Conservation (phyloP, 202 grass and related monocot species). For the Hordeum pubiflorum region DNA sequence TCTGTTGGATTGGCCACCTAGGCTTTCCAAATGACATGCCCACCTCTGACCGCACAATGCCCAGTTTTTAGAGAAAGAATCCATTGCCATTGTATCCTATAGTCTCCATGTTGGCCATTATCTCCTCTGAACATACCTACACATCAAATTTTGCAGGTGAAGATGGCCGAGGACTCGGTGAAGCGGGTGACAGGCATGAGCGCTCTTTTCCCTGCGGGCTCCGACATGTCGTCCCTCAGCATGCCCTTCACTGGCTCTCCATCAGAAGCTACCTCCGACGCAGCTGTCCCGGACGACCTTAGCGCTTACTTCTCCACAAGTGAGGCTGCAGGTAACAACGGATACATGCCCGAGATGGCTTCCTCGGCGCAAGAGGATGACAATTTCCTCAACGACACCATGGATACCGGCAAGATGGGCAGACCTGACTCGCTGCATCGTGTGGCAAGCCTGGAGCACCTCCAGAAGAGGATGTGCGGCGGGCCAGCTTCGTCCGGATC, state of each 20-base stretch:
- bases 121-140: not conserved
- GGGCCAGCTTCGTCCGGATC: conserved; percentile 43
- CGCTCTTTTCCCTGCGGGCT: conserved; percentile 38
- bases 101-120: not conserved
- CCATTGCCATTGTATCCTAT: not conserved
- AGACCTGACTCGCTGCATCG: conserved; percentile 39
- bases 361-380: conserved; percentile 8
- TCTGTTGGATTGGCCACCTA: not conserved
- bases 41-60: not conserved
- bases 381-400: conserved; percentile 18
- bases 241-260: conserved; percentile 56
- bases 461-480: conserved; percentile 66
- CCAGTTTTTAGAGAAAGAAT: not conserved
- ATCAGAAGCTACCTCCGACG: conserved; percentile 49
- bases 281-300: conserved; percentile 45
- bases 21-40: not conserved
- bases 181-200: conserved; percentile 72
- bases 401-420: conserved; percentile 32
- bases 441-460: conserved; percentile 64
- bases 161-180: conserved; percentile 86
- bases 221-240: conserved; percentile 61
- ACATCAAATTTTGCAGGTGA: conserved; percentile 55
- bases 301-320: conserved; percentile 48
- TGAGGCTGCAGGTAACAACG: conserved; percentile 19
- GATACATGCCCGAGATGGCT: conserved; percentile 29